A percentile compares a stretch with the other conserved stretches of the same genome.
phyloP scores from a whole-genome alignment of 169 alveolate genomes.

The Plasmodium knowlesi region DNA sequence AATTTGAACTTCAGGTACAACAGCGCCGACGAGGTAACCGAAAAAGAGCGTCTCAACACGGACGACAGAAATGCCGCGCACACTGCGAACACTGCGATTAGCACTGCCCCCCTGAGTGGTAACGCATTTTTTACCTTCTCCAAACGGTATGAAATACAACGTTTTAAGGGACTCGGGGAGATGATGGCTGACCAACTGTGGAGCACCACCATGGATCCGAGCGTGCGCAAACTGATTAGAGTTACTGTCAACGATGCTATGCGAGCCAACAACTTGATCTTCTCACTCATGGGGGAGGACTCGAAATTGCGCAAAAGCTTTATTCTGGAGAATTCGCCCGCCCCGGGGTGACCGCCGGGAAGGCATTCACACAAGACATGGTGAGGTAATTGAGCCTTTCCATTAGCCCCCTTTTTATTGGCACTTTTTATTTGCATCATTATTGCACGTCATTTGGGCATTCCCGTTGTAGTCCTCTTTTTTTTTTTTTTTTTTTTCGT shows the following conservation, averaged over 20 bases:
- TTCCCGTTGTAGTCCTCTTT: neutral
- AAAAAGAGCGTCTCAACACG: neutral
- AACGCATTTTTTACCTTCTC: constrained; percentile 31
- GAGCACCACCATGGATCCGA: constrained; percentile 89
- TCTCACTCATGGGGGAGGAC: constrained; percentile 84
- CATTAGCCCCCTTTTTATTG: neutral
- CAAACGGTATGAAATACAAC: constrained; percentile 78
- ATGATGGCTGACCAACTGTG: constrained; percentile 89
- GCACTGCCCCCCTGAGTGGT: neutral
- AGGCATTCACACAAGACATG: neutral
- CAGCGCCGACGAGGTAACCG: neutral
- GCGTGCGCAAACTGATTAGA: constrained; percentile 79
- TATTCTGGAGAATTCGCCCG: constrained; percentile 79
- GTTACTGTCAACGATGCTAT: constrained; percentile 84
- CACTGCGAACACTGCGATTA: neutral
- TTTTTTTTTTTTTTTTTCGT: neutral
- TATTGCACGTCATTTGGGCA: neutral
- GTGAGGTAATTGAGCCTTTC: neutral
- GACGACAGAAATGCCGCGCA: neutral
- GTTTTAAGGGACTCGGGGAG: constrained; percentile 90
- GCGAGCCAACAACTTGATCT: constrained; percentile 78
- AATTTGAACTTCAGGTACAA: neutral
- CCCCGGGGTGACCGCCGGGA: neutral
- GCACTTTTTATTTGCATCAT: neutral
- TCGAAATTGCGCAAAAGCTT: constrained; percentile 83